Percentiles rank a stretch among this genome's conserved stretches.
phyloP scores from a whole-genome alignment of 768 basidiomycete species.

The Dictyophora rubrovolvata region DNA sequence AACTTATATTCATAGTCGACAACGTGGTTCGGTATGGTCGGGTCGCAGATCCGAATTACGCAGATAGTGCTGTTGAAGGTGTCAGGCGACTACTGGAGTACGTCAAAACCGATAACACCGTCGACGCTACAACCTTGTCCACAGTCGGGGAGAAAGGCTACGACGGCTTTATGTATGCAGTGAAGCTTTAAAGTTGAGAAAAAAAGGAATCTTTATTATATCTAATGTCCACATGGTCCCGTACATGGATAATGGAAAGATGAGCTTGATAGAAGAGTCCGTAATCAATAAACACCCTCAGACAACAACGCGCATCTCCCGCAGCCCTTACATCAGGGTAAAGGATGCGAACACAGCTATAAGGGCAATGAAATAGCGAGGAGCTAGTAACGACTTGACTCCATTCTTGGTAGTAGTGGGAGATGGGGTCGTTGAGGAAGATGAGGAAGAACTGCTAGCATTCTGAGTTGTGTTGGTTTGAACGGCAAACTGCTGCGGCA shows the following conservation, averaged over 20 bases:
- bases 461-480: constrained; percentile 16
- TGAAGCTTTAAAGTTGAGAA: constrained; percentile 2
- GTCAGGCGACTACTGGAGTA: constrained; percentile 34
- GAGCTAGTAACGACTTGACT: constrained; percentile 35
- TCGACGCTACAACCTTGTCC: constrained; percentile 40
- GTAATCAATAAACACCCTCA: background rate
- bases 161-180: constrained; percentile 43
- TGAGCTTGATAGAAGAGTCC: background rate
- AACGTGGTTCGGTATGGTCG: constrained; percentile 46
- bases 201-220: background rate
- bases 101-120: constrained; percentile 39
- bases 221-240: background rate
- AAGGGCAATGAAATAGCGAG: constrained; percentile 39
- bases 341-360: constrained; percentile 38
- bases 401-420: constrained; percentile 32
- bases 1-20: constrained; percentile 39
- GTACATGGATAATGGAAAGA: background rate
- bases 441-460: constrained; percentile 14
- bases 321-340: constrained; percentile 29
- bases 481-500: constrained; percentile 49
- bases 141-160: constrained; percentile 44
- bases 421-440: constrained; percentile 12
- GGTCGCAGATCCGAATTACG: constrained; percentile 31
- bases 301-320: background rate
- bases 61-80: constrained; percentile 31